These are phyloP conservation scores for Aspergillus sp. DNA, from an alignment of 2,329 filamentous ascomycete genomes.

Conservation along the genomic window DNA sequence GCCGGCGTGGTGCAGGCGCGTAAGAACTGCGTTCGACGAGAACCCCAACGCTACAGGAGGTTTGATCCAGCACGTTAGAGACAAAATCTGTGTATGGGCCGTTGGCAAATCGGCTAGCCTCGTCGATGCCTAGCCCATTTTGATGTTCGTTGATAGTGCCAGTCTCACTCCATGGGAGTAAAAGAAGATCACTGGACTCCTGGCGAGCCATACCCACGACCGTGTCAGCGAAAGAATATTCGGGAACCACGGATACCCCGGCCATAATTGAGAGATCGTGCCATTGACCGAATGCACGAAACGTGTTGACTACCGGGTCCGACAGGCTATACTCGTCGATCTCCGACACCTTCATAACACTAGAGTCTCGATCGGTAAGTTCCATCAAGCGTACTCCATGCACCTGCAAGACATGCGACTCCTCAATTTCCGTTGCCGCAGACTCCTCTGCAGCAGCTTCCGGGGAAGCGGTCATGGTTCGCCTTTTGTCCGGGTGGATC, in stretches of 20 bases:
- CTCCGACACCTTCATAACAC: constrained; percentile 91
- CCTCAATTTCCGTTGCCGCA: constrained; percentile 15
- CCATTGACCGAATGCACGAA: constrained; percentile 82
- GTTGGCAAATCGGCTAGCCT: constrained; percentile 57
- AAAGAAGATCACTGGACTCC: constrained; percentile 68
- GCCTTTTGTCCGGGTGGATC: constrained; percentile 34
- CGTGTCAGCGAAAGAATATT: constrained; percentile 75
- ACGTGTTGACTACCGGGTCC: constrained; percentile 88
- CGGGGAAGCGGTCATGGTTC: constrained; percentile 8
- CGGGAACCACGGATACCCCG: constrained; percentile 75
- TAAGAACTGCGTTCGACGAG: constrained; percentile 73
- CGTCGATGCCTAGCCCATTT: constrained; percentile 51
- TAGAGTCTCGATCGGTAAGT: constrained; percentile 87
- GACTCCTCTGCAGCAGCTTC: constrained; percentile 26
- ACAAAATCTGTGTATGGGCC: constrained; percentile 72
- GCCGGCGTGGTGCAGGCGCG: constrained; percentile 18
- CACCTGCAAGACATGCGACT: constrained; percentile 59
- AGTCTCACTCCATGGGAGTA: constrained; percentile 88
- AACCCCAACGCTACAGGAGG: constrained; percentile 69
- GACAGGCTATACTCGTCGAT: constrained; percentile 68
- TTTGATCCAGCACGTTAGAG: constrained; percentile 61
- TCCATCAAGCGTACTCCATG: constrained; percentile 85
- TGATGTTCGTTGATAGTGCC: constrained; percentile 70
- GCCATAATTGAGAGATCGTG: constrained; percentile 81
- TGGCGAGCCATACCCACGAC: constrained; percentile 69